These are phyloP conservation scores for Eruca vesicaria DNA, from an alignment of 441 rosid genomes.

Conservation along the genomic window DNA sequence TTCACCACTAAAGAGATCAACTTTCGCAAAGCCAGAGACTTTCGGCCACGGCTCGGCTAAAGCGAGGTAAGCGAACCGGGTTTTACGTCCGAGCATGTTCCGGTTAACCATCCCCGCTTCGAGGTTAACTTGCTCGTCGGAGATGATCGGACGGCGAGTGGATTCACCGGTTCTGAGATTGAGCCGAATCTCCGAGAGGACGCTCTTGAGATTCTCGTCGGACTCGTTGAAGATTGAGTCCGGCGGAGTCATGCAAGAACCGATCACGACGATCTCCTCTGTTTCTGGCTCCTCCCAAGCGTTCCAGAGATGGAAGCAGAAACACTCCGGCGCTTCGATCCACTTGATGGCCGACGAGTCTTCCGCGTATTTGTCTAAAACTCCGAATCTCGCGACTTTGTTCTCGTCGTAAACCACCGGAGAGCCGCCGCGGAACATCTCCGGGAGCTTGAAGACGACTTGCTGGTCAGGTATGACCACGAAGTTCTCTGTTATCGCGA, in stretches of 20 bases:
- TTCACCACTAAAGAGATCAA: constrained; percentile 60
- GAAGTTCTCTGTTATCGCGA: constrained; percentile 69
- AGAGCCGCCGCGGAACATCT: constrained; percentile 76
- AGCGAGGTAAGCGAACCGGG: constrained; percentile 60
- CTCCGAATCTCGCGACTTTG: constrained; percentile 62
- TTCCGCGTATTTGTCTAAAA: constrained; percentile 49
- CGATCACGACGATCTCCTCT: constrained; percentile 71
- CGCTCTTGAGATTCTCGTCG: constrained; percentile 64
- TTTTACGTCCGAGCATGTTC: constrained; percentile 62
- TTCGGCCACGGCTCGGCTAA: constrained; percentile 84
- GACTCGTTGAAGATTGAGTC: constrained; percentile 80
- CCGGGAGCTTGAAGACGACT: constrained; percentile 67
- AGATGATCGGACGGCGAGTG: constrained; percentile 51
- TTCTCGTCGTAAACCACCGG: constrained; percentile 70
- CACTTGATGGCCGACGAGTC: constrained; percentile 45
- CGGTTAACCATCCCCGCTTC: constrained; percentile 88
- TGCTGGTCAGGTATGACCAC: constrained; percentile 81
- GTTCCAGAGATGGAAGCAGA: constrained; percentile 85
- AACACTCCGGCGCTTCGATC: constrained; percentile 63
- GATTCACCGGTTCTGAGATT: constrained; percentile 58
- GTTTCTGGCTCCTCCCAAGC: constrained; percentile 83
- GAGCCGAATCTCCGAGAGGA: constrained; percentile 66
- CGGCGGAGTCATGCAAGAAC: constrained; percentile 83
- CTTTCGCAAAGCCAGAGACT: constrained; percentile 85
- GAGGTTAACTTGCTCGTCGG: constrained; percentile 49